A percentile compares a stretch with the other conserved stretches of the same genome.
Conservation (phyloP, 2,329 filamentous ascomycete species). For the Hymenoscyphus infarciens region DNA sequence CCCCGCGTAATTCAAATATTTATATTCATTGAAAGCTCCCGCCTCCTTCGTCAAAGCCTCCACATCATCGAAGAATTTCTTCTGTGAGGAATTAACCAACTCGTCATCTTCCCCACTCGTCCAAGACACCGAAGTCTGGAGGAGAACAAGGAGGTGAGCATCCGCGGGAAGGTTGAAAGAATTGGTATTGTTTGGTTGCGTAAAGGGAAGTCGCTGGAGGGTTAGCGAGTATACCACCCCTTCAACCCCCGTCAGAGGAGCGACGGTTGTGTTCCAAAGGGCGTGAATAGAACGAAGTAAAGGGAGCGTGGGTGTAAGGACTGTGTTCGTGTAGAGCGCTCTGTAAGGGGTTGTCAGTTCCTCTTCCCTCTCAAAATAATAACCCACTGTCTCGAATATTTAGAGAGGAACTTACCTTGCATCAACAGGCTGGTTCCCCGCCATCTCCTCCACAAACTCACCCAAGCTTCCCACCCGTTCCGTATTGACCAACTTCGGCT, state of each 20-base stretch:
- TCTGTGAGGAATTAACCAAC: background rate
- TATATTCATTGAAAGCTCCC: background rate
- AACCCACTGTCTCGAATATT: no score
- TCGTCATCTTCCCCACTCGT: background rate
- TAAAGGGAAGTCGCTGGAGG: background rate
- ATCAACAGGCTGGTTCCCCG: background rate
- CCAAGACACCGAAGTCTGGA: background rate
- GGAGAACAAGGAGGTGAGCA: background rate
- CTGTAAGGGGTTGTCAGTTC: background rate
- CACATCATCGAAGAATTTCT: background rate
- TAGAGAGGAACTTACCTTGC: no score
- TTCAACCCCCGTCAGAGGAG: background rate
- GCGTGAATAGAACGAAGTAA: background rate
- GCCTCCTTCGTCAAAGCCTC: background rate
- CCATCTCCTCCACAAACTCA: background rate
- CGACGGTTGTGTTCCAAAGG: background rate
- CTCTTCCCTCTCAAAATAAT: background rate
- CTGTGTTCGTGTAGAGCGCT: background rate
- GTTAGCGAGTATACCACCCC: background rate
- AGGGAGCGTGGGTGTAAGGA: background rate
- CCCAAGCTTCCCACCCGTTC: background rate
- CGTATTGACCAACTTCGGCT: background rate
- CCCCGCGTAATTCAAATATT: slow-evolving; percentile 1
- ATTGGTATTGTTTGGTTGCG: background rate
- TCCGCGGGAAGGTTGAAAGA: background rate